Evolutionary conservation across 2,329 filamentous ascomycete genomes (phyloP), one percentile per base, ranked within the genome.

Genomic region (Calonectria henricotiae): DNA sequence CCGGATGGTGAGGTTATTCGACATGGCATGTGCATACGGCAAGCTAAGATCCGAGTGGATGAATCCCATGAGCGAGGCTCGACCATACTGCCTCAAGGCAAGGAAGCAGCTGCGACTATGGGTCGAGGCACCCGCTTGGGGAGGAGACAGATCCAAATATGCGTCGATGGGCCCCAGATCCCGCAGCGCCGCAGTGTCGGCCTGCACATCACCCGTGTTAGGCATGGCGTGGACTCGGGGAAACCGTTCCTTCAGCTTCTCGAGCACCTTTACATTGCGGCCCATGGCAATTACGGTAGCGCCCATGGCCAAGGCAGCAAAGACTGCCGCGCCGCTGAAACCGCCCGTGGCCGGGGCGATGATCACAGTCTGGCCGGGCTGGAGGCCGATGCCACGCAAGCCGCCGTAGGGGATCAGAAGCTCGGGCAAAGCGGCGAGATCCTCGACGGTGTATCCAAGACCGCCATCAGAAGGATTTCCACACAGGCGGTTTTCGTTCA

Each of bases 251-350:
- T 72, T 78, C 30, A 87, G 73, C 55, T 75, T 71, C 7, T 64
- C 78, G 7, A 87, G 75, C 15, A 77, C 77, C 5, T 75, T 71
- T 55, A 78, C 75, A 67, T 84, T 86, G 13, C 86, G 80, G 3
- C 87, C 86, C 70, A 87, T 81, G 2, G 87, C 87, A 55, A 89
- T 83, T n/a, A 89, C 87, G 12, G 79, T 83, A 4, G 86, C 86
- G 0, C 87, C 88, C 79, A 89, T 84, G 1, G 87, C 85, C 0
- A 86, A 68, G 0, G 87, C 87, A 4, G 86, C 77, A 4, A 82
- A 74, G 1, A 89, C 86, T 0, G 82, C 85, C 0, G 84, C 83
- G 3, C 86, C 83, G 0, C 87, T 84, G 75, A 85, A 89, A 0
- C 76, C 74, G 0, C 87, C 87, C 0, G 86, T 89, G 1, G 87